Evolutionary conservation across 805 yeast species (phyloP), one percentile per base, ranked within the genome.

Genomic region (Candida chauliodis): DNA sequence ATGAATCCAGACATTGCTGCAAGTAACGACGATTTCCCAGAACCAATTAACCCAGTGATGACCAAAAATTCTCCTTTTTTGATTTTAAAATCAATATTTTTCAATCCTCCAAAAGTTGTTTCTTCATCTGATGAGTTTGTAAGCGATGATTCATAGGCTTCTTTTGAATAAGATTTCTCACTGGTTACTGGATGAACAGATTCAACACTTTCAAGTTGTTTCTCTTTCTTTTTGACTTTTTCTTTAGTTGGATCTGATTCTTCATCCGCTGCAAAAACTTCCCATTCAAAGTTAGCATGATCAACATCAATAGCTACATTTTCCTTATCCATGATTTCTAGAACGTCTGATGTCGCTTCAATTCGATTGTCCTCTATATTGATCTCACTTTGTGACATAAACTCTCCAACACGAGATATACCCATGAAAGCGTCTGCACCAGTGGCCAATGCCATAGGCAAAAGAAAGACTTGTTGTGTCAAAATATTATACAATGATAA

Each of bases 401-500:
- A 67, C 30, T 64, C 71, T 33, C 78, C 75, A 16, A 79, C 69
- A 63, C 91, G 72, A 14, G 63, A 68, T 21, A 83, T 50, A 18
- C 83, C 87, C 40, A 81, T 63, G 34, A 71, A 61, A 14, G 84
- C 87, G 63, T 84, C 93, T 8, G 82, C 71, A 37, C 79, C 76
- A 1, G 87, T 70, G 31, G 83, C 77, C 31, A 84, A 61, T 1
- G 89, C 83, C 52, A 82, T 63, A 17, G 95, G 95, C 32, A 84
- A 58, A 72, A 84, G 69, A 38, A 84, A 67, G 47, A 83, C 75
- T 52, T 79, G 85, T 31, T 71, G 67, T 9, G 84, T 63, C 45
- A 84, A 69, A 8, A 75, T 71, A 50, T 75, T 76, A 61, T 84
- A 84, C 41, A 83, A 67, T 0, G 90, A 74, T 33, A 84, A 61